Evolutionary conservation across 1,139 yeast species (phyloP), one percentile per base, ranked within the genome.

Genomic region (Martiniozyma asiatica): DNA sequence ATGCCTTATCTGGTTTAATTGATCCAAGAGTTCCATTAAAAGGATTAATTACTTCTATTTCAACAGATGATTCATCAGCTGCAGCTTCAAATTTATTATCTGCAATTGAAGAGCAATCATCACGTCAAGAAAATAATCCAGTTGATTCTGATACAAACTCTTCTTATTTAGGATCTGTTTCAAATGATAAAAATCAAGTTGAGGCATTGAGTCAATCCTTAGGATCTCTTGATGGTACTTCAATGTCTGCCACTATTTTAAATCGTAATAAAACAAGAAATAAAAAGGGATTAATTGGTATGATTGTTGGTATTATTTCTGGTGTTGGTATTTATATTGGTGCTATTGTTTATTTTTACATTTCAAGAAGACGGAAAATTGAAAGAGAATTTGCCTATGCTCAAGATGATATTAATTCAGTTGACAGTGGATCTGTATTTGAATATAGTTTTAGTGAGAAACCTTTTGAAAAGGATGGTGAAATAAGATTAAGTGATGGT

Each of bases 171-270:
- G 35, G 30, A 18, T 29, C 28, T 4, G 33, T 32, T 21, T 32
- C 33, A 13, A 26, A 27, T 20, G 42, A 53, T 7, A 33, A 47
- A 20, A 59, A 61, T 12, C 53, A 60, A 2, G 49, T 56, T 51
- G 42, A 51, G n/a, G 33, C 46, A 6, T 29, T 30, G 23, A 34
- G 43, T 6, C 25, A 34, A 10, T 22, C 38, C 2, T 58, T 76
- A 29, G 85, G 85, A 34, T 70, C 80, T n/a, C 70, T 75, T 15
- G 67, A 68, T 17, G 89, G 87, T 33, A 69, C 75, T 35, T 58
- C 65, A 6, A 50, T 66, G 16, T 57, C 76, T 50, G 57, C 68
- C 1, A 56, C 70, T 17, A 17, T 17, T 17, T 6, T 17, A 6
- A 6, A 17, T 17, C 8, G 6, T 8, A 6, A 6, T 17, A 17